These are phyloP conservation scores for Penicillium samsonianum DNA, from an alignment of 495 filamentous ascomycete species.

Conservation along the genomic window DNA sequence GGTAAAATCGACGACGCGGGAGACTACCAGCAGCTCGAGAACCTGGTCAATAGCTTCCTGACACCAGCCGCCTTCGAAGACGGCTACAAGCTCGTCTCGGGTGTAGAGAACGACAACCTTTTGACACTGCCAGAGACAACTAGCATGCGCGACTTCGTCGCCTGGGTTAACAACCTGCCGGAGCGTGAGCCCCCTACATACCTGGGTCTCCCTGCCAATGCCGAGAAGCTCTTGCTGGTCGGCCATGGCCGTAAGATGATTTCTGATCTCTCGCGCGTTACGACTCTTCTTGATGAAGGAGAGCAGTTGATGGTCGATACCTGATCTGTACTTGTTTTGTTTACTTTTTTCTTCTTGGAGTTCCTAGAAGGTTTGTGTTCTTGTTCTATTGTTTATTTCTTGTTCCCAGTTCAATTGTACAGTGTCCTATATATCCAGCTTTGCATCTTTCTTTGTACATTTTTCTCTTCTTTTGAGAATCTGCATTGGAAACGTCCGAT, in stretches of 20 bases:
- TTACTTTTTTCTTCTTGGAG: not conserved
- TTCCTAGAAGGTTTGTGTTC: not conserved
- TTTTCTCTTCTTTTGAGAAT: constrained; percentile 1
- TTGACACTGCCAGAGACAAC: constrained; percentile 78
- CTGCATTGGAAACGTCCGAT: not conserved
- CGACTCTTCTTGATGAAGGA: constrained; percentile 85
- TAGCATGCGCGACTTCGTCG: constrained; percentile 79
- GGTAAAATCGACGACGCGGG: constrained; percentile 93
- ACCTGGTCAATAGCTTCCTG: constrained; percentile 73
- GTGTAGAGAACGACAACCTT: constrained; percentile 58
- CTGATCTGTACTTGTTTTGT: constrained; percentile 7
- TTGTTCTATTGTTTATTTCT: constrained; percentile 8
- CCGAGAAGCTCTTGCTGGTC: constrained; percentile 92
- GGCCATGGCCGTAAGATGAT: constrained; percentile 87
- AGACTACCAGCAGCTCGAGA: constrained; percentile 74
- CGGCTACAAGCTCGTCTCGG: constrained; percentile 81
- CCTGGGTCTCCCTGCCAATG: constrained; percentile 92
- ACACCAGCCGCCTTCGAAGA: constrained; percentile 88
- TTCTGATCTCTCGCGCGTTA: constrained; percentile 77
- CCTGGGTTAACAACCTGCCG: constrained; percentile 88
- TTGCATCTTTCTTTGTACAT: constrained; percentile 21
- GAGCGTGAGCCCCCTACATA: constrained; percentile 97
- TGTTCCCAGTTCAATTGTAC: constrained; percentile 16
- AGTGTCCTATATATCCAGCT: constrained; percentile 18
- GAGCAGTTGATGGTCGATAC: constrained; percentile 84